Conservation (phyloP, 805 yeast genomes). For the Yamadazyma nakazawae region DNA sequence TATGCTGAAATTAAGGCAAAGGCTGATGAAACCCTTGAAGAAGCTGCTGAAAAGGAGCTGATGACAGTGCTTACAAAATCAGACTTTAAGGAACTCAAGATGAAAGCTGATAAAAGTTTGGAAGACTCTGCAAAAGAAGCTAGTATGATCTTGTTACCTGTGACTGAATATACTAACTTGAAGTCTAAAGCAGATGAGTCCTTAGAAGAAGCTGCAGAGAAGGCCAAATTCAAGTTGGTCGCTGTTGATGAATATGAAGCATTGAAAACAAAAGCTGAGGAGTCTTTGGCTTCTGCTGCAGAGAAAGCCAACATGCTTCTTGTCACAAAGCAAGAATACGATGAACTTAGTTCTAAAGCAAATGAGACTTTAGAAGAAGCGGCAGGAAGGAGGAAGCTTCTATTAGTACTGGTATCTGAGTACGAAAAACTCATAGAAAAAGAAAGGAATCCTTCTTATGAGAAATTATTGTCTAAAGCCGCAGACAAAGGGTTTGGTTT, state of each 20-base stretch:
- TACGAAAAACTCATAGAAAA: conserved; percentile 16
- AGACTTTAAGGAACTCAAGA: conserved; percentile 19
- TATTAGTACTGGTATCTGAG: conserved; percentile 18
- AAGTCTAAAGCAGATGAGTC: background rate
- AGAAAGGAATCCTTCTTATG: conserved; percentile 10
- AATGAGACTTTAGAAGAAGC: conserved; percentile 9
- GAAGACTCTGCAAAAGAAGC: conserved; percentile 6
- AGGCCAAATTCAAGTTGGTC: conserved; percentile 17
- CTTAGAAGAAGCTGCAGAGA: conserved; percentile 1
- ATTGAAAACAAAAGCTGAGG: conserved; percentile 6
- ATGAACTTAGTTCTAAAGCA: background rate
- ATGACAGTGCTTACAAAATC: conserved; percentile 14
- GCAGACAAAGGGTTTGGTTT: conserved; percentile 12
- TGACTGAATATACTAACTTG: conserved; percentile 1
- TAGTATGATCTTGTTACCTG: conserved; percentile 12
- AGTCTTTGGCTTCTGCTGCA: conserved; percentile 7
- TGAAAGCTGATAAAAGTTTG: conserved; percentile 10
- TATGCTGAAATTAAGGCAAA: conserved; percentile 5
- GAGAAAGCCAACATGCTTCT: background rate
- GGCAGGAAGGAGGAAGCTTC: conserved; percentile 5
- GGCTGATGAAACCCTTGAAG: conserved; percentile 11
- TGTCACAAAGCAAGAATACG: background rate
- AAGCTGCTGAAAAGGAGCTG: conserved; percentile 4
- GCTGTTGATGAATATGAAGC: conserved; percentile 16
- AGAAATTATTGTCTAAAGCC: conserved; percentile 11